Conservation (phyloP, 208 protist genomes). For the Acanthamoeba quina region DNA sequence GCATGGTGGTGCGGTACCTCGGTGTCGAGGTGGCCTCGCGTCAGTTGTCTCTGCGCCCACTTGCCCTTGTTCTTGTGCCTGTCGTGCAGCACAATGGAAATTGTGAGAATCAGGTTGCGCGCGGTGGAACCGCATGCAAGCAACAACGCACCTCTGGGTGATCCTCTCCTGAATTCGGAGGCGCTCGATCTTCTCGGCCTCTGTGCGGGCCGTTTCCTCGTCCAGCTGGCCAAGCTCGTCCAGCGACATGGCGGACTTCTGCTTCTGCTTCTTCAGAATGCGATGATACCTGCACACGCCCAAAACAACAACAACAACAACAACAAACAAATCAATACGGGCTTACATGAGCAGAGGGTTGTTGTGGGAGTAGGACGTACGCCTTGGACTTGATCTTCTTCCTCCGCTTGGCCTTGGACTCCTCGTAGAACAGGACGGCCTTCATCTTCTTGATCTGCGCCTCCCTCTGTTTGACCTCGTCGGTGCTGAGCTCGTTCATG, state of each 20-base stretch:
- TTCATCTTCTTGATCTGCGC: conserved; percentile 72
- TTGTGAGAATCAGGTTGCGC: neutral
- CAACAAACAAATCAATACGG: neutral
- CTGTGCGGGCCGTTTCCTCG: neutral
- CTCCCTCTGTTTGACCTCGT: conserved; percentile 42
- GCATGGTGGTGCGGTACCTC: neutral
- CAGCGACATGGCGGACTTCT: neutral
- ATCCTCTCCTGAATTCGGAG: conserved; percentile 69
- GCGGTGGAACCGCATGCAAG: neutral
- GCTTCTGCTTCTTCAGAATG: conserved; percentile 73
- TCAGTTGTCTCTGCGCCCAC: conserved; percentile 59
- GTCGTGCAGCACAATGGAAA: neutral
- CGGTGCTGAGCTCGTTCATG: conserved; percentile 22
- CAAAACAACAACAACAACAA: neutral
- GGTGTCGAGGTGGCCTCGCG: conserved; percentile 36
- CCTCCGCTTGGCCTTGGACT: conserved; percentile 67
- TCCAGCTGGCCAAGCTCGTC: conserved; percentile 62
- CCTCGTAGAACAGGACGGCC: conserved; percentile 65
- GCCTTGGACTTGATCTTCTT: conserved; percentile 76
- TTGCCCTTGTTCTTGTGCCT: conserved; percentile 73
- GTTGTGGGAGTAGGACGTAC: conserved; percentile 2
- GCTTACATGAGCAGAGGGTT: neutral
- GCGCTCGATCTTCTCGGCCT: conserved; percentile 59
- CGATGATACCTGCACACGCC: conserved; percentile 15
- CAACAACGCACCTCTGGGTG: conserved; percentile 15